Base-by-base conservation (phyloP, 495 filamentous ascomycete genomes). In the Penicillium canariense region DNA sequence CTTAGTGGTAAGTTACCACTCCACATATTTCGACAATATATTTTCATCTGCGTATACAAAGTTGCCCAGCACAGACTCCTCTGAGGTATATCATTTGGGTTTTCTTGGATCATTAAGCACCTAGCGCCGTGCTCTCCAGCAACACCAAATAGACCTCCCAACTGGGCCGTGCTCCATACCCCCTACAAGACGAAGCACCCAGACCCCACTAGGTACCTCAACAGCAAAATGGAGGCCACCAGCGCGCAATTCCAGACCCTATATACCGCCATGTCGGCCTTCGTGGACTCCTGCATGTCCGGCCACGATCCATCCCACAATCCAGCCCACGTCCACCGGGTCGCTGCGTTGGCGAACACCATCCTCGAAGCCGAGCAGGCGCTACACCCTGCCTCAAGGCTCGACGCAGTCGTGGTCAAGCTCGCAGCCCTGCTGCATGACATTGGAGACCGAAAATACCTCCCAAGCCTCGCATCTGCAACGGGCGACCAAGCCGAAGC, bases 281-380 rank as follows among this genome's bases (percentile, higher is more conserved):
- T 85, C 62, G 84, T 89, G 23, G 72, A 79, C 55, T 60, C 72
- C 10, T 91, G 87, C 78, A 96, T 96, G 91, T 74, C 82, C 34
- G 71, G 78, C 40, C 89, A 89, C 71, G 94, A 97, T 71, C 81
- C 83, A 18, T 93, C 89, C 5, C 94, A 97, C 74, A 87, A 95
- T 74, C 91, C 84, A 72, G 68, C 76, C 34, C 93, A 97, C 68
- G 87, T 97, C 53, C 68, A 84, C 50, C 86, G 94, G 34, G 93
- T 97, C 27, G 72, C 88, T 6, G 70, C 79, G 12, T 81, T 96
- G 7, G 81, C 90, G n/a, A 79, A 83, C 45, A 76, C 79, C 38
- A 78, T 87, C 51, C 70, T 84, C 27, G 63, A 68, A 11, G 50
- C 67, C 31, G 82, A 82, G 58, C 62, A 67, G 49, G 49, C 50